These are phyloP conservation scores for Cladosporium sp. DNA, from an alignment of 2,329 filamentous ascomycete genomes.

Conservation along the genomic window DNA sequence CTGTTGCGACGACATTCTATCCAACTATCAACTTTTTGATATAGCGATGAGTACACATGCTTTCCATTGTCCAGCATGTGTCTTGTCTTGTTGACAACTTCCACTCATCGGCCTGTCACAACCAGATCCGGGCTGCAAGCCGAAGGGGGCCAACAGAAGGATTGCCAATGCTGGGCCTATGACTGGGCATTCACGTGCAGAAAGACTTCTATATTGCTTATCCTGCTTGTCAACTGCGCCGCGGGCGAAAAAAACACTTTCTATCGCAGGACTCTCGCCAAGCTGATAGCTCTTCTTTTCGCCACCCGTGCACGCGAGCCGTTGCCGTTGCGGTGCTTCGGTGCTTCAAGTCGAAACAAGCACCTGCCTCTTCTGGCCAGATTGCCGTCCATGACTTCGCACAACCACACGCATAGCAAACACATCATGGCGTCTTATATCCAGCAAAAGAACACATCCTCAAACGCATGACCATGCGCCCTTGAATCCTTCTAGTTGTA, in stretches of 20 bases:
- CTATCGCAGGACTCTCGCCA: not conserved
- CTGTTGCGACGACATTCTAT: constrained; percentile 1
- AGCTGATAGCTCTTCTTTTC: constrained; percentile 1
- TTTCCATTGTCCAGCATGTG: not conserved
- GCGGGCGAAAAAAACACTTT: not conserved
- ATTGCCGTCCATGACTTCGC: not conserved
- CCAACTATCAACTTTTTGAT: not conserved
- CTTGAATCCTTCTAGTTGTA: not conserved
- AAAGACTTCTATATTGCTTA: constrained; percentile 1
- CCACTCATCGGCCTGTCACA: not conserved
- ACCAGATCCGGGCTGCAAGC: not conserved
- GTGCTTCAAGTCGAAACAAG: not conserved
- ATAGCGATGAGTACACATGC: not conserved
- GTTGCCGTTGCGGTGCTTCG: not conserved
- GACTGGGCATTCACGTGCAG: not conserved
- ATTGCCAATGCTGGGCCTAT: not conserved
- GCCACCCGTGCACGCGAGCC: constrained; percentile 8
- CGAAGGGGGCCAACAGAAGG: not conserved
- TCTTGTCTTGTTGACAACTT: not conserved
- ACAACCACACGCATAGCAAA: not conserved
- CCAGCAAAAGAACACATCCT: not conserved
- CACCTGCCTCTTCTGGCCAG: not conserved
- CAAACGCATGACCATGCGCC: not conserved
- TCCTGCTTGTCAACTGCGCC: not conserved
- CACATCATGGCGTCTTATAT: not conserved